Base-by-base conservation (phyloP, 805 yeast species). In the Candida peoriensis region DNA sequence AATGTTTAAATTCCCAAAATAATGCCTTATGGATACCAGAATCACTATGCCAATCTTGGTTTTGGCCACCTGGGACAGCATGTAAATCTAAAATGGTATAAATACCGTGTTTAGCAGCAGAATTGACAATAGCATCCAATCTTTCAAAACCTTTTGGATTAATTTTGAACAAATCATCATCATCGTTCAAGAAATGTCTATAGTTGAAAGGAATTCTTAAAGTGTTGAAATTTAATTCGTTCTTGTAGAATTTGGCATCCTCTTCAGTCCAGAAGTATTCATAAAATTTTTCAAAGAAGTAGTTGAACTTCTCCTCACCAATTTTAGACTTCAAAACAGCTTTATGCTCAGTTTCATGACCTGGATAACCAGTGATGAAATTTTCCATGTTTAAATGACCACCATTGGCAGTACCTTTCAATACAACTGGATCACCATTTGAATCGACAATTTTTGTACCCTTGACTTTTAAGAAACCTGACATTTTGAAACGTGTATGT, bases 311-410 rank as follows among this genome's bases (percentile, higher is more conserved):
- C 38, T 70, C 73, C 36, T 63, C 44, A 26, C 77, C 77, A 40
- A 71, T 61, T 30, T 52, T 63, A 30, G 48, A 37, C 41, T 51
- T 45, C 37, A 71, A 38, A 2, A 66, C 70, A 29, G 54, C 42
- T 47, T 69, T 70, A 44, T 69, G 74, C 44, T 70, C 75, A 15
- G 72, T 62, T 46, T 71, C 77, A 42, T 66, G 72, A 4, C 76
- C 76, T 10, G 76, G 74, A 42, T 64, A 71, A 5, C 76, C 76
- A 20, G 75, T 71, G 45, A 71, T 71, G 63, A 71, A 71, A 51
- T 71, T 71, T 50, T 71, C 76, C 76, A 70, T 70, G 51, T 70
- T 71, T 40, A 71, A 61, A 39, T 66, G 72, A 30, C 74, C 74
- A 30, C 76, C 76, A 16, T 57, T 59, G 32, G 72, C 75, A 24